Percentiles rank a stretch among this genome's conserved stretches.
These are phyloP conservation scores for Hypoxylon lienhwacheense DNA, from an alignment of 495 filamentous ascomycete species.

Conservation along the genomic window DNA sequence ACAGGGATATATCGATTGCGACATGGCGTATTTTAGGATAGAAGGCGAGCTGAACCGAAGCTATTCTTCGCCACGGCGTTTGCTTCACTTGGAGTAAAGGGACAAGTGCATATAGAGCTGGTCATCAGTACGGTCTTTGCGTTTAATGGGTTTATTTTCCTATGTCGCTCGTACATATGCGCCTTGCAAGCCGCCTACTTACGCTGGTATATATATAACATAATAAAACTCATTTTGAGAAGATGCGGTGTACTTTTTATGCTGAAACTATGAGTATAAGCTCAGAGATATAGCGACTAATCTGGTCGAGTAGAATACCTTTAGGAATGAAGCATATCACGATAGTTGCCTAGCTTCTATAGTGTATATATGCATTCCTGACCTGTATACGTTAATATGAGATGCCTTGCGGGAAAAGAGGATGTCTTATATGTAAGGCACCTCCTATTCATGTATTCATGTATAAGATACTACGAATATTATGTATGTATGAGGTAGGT, in stretches of 20 bases:
- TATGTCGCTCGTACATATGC: conserved; percentile 29
- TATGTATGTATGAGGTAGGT: too few species aligned
- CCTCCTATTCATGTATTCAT: too few species aligned
- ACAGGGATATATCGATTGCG: conserved; percentile 25
- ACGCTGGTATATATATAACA: conserved; percentile 16
- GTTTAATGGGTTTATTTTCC: conserved; percentile 32
- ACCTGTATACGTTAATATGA: too few species aligned
- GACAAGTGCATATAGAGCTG: conserved; percentile 26
- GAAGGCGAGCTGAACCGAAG: conserved; percentile 12
- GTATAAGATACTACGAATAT: too few species aligned
- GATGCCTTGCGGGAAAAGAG: too few species aligned
- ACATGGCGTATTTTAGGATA: conserved; percentile 29
- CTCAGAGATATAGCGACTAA: too few species aligned
- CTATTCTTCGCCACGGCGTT: conserved; percentile 17
- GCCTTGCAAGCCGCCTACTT: conserved; percentile 1
- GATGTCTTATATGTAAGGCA: too few species aligned
- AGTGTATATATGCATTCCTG: too few species aligned
- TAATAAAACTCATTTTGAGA: conserved; percentile 24
- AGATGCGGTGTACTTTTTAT: background rate
- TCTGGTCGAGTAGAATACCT: too few species aligned
- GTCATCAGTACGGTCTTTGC: conserved; percentile 34
- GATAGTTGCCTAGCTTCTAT: too few species aligned
- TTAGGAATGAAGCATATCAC: too few species aligned
- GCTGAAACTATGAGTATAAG: background rate
- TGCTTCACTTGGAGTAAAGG: conserved; percentile 14